Evolutionary conservation across 768 basidiomycete genomes (phyloP).

Genomic region (Leccinellum luteum): DNA sequence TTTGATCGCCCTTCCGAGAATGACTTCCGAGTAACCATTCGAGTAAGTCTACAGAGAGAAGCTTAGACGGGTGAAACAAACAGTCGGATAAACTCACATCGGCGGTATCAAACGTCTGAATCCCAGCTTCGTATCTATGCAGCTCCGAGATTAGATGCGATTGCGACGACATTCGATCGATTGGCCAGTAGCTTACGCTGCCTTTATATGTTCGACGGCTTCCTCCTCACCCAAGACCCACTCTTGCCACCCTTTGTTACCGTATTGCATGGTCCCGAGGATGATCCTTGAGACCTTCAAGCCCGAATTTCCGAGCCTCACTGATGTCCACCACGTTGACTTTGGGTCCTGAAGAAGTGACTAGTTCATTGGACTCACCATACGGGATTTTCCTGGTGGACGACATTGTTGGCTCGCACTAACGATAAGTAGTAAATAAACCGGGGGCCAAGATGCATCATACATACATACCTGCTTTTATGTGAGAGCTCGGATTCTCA

Average conservation of each 20-base stretch:
- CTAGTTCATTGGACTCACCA: constrained; percentile 21
- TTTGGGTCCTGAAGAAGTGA: background rate
- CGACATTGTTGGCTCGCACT: constrained; percentile 15
- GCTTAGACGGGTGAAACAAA: background rate
- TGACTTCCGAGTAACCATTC: constrained; percentile 61
- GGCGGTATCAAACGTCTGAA: constrained; percentile 37
- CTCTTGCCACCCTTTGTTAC: constrained; percentile 45
- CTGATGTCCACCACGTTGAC: constrained; percentile 18
- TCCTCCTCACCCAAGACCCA: constrained; percentile 53
- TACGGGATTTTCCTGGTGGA: constrained; percentile 30
- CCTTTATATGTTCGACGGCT: constrained; percentile 44
- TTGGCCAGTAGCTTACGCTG: constrained; percentile 35
- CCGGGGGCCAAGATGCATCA: background rate
- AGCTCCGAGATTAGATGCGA: background rate
- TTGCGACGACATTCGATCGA: background rate
- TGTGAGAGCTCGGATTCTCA: constrained; percentile 9
- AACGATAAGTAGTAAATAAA: background rate
- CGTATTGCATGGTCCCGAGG: constrained; percentile 49
- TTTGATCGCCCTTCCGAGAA: constrained; percentile 73
- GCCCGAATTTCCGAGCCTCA: constrained; percentile 46
- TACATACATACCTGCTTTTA: background rate
- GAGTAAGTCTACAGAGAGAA: constrained; percentile 49
- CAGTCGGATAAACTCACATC: constrained; percentile 20
- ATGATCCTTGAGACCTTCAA: constrained; percentile 51
- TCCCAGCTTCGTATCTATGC: constrained; percentile 34